Percentiles rank a stretch among this genome's conserved stretches.
These are phyloP conservation scores for Farysia itapuensis DNA, from an alignment of 1,284 basidiomycete genomes.

Conservation along the genomic window DNA sequence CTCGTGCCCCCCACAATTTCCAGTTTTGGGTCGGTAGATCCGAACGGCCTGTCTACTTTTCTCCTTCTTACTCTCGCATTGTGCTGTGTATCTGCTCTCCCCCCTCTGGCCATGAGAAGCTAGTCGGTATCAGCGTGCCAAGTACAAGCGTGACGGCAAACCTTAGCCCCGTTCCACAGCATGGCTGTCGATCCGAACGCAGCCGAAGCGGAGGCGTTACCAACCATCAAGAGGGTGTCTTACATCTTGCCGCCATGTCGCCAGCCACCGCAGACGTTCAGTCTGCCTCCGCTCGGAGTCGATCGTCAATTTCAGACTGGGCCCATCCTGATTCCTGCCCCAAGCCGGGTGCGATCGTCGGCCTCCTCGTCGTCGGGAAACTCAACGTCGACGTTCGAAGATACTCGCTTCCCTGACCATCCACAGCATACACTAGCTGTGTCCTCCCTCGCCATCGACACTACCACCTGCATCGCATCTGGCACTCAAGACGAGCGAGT, in stretches of 20 bases:
- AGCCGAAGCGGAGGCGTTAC: constrained; percentile 13
- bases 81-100: too few species aligned
- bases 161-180: too few species aligned
- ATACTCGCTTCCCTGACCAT: constrained; percentile 15
- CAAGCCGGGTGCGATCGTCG: too few species aligned
- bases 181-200: constrained; percentile 9
- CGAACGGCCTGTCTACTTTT: too few species aligned
- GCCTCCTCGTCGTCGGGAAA: constrained; percentile 8
- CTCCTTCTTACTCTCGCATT: too few species aligned
- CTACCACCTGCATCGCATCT: constrained; percentile 34
- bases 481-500: constrained; percentile 1
- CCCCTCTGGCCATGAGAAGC: too few species aligned
- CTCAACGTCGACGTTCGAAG: constrained; percentile 3
- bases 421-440: constrained; percentile 53
- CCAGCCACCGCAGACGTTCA: constrained; percentile 32
- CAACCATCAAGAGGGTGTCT: constrained; percentile 36
- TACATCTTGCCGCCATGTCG: constrained; percentile 39
- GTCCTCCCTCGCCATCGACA: constrained; percentile 51
- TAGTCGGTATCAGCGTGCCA: too few species aligned
- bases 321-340: constrained; percentile 19
- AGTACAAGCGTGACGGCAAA: too few species aligned
- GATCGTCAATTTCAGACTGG: constrained; percentile 19
- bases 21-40: too few species aligned
- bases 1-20: too few species aligned
- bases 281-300: constrained; percentile 29